Evolutionary conservation across 495 filamentous ascomycete species (phyloP), one percentile per base, ranked within the genome.

Genomic region (Daldinia childiae): DNA sequence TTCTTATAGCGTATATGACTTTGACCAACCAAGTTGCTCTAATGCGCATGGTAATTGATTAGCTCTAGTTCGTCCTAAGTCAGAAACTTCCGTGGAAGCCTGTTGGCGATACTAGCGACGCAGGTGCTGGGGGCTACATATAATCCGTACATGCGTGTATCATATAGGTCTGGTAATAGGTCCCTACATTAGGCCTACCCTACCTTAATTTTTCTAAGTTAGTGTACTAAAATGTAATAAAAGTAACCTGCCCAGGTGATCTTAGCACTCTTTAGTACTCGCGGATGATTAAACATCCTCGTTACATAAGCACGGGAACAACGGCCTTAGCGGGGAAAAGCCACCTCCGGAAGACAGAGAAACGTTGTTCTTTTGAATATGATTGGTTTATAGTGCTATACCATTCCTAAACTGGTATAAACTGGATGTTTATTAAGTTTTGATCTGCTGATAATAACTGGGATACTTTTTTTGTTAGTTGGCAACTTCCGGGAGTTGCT

Each of bases 261-360:
- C 36, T 39, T 39, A 39, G 36, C 36, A n/a, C 36, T 39, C 30
- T 41, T 41, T 41, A 41, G 38, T 41, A 6, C 15, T 41, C 24
- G 19, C 19, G 43, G 43, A 48, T 48, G 43, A 48, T 48, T 48
- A 48, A 48, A 48, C 43, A 19, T 48, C 43, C 43, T 48, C 43
- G 7, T 48, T 48, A 48, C 17, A 48, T 48, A 21, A 48, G 43
- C 43, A 24, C 43, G 43, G 43, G 19, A 4, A 48, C 43, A 48
- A 21, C 43, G 43, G 43, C 12, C 45, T 45, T 29, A 59, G 41
- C 32, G 55, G 26, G 52, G 26, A 56, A 56, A 54, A 30, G 26
- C 6, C 29, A 41, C 34, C n/a, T 27, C 17, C 30, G n/a, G 38
- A 66, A 55, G 32, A 58, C 62, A 58, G 56, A 62, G 61, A 50